Conservation (phyloP, 2,329 filamentous ascomycete species). For the Aureobasidium sp. region DNA sequence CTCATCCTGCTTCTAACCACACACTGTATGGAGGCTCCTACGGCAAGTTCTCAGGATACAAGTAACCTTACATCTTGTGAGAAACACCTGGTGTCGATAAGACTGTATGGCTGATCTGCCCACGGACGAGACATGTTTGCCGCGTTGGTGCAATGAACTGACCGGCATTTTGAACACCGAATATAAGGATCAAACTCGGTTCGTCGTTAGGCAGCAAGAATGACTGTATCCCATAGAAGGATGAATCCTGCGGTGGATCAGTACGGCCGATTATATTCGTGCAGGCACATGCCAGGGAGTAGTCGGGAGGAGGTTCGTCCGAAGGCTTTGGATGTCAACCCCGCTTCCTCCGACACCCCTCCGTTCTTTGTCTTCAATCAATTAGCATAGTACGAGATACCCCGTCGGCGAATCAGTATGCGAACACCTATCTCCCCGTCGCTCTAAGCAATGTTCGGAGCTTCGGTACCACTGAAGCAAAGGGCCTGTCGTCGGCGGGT, state of each 20-base stretch:
- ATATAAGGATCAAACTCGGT: not conserved
- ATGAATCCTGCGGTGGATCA: not conserved
- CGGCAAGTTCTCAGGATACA: too few species aligned
- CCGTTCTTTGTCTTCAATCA: not conserved
- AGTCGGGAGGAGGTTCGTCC: not conserved
- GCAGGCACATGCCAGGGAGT: not conserved
- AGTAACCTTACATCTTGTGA: not conserved
- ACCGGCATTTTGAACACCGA: too few species aligned
- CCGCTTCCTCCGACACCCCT: not conserved
- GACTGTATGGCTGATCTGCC: conserved; percentile 21
- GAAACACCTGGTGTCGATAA: conserved; percentile 18
- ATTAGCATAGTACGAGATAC: not conserved
- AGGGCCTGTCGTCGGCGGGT: not conserved
- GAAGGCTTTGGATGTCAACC: not conserved
- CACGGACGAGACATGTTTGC: conserved; percentile 17
- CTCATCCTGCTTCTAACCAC: too few species aligned
- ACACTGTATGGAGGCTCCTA: too few species aligned
- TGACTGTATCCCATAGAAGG: not conserved
- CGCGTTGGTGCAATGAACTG: not conserved
- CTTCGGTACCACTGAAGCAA: not conserved
- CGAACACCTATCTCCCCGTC: not conserved
- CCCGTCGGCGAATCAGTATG: not conserved
- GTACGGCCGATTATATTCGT: not conserved
- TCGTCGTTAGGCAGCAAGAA: not conserved
- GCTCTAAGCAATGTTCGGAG: not conserved